phyloP scores from a whole-genome alignment of 2,329 filamentous ascomycete genomes.

The Fusarium sp. region DNA sequence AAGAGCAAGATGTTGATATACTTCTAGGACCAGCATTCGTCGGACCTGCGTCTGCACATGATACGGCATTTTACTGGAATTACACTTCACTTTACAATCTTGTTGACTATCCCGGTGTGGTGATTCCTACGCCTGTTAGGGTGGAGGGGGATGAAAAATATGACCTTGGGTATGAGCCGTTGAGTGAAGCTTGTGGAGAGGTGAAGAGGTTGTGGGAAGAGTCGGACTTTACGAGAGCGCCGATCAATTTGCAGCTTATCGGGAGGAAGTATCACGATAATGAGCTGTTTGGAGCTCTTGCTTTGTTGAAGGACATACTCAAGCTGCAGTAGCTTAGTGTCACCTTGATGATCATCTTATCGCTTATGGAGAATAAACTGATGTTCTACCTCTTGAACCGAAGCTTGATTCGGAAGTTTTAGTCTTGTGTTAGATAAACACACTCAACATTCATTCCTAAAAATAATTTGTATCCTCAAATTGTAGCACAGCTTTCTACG shows the following conservation, averaged over 20 bases:
- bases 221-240: conserved; percentile 52
- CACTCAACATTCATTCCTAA: no score
- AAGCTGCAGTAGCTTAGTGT: no score
- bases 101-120: conserved; percentile 54
- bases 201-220: conserved; percentile 52
- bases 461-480: no score
- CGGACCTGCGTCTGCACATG: conserved; percentile 54
- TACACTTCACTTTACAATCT: conserved; percentile 57
- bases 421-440: no score
- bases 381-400: no score
- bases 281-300: conserved; percentile 51
- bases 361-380: no score
- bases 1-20: conserved; percentile 53
- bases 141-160: conserved; percentile 50
- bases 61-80: conserved; percentile 54
- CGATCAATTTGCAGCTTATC: conserved; percentile 53
- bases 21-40: conserved; percentile 54
- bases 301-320: no score
- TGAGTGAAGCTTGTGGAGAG: conserved; percentile 50
- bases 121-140: conserved; percentile 45
- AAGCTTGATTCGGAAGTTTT: no score
- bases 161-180: conserved; percentile 35
- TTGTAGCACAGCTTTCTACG: no score
- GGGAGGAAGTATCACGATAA: conserved; percentile 53
- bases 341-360: no score